A percentile compares a stretch with the other conserved stretches of the same genome.
phyloP scores from a whole-genome alignment of 768 basidiomycete genomes.

The Leccinum uliginosum region DNA sequence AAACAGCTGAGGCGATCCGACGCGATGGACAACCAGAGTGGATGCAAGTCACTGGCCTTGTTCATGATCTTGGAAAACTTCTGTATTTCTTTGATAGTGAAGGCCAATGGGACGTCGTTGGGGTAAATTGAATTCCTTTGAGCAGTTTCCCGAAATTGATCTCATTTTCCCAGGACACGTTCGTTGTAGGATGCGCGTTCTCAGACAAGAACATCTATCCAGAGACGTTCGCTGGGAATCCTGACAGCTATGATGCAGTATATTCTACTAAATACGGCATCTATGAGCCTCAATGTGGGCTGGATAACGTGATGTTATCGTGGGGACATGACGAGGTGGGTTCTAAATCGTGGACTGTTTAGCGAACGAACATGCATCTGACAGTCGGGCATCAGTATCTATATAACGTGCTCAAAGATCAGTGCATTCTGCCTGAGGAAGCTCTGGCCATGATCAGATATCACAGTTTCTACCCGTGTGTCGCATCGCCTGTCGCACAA shows the following conservation, averaged over 20 bases:
- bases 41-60: conserved; percentile 86
- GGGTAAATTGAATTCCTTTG: conserved; percentile 42
- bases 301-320: conserved; percentile 83
- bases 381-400: conserved; percentile 52
- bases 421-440: conserved; percentile 74
- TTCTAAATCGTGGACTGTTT: conserved; percentile 8
- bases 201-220: conserved; percentile 82
- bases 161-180: conserved; percentile 48
- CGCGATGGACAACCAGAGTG: conserved; percentile 85
- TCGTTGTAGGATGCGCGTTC: conserved; percentile 82
- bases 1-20: conserved; percentile 88
- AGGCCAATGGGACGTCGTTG: conserved; percentile 95
- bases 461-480: conserved; percentile 88
- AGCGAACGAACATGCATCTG: conserved; percentile 1
- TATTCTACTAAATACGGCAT: conserved; percentile 73
- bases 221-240: conserved; percentile 71
- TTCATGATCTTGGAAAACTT: conserved; percentile 89
- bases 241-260: conserved; percentile 58
- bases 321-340: conserved; percentile 90
- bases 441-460: conserved; percentile 91
- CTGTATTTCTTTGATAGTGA: conserved; percentile 78
- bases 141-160: not conserved
- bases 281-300: conserved; percentile 73
- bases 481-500: not conserved
- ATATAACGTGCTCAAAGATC: conserved; percentile 79